These are phyloP conservation scores for Cyclotella choctawhatcheeana DNA, from an alignment of 108 stramenopile species.

Conservation along the genomic window DNA sequence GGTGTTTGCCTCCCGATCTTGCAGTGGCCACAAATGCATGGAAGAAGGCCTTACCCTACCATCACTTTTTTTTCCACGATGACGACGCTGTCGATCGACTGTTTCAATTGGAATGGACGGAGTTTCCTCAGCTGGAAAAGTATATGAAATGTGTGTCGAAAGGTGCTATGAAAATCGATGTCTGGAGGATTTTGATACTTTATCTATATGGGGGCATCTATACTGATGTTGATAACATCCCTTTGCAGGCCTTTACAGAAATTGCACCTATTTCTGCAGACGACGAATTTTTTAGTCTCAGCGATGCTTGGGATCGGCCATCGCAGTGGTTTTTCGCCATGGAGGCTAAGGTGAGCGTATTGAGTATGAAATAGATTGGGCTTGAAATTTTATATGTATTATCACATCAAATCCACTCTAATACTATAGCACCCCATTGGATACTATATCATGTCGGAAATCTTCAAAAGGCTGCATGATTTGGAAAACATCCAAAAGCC, in stretches of 20 bases:
- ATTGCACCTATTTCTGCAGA: conserved; percentile 14
- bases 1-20: conserved; percentile 24
- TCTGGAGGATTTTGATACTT: conserved; percentile 47
- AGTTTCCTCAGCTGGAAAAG: conserved; percentile 49
- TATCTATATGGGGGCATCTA: conserved; percentile 47
- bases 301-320: conserved; percentile 41
- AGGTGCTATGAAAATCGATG: conserved; percentile 51
- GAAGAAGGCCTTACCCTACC: conserved; percentile 47
- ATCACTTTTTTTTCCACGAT: conserved; percentile 67
- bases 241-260: conserved; percentile 14
- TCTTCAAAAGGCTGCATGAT: conserved; percentile 36
- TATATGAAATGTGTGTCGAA: conserved; percentile 45
- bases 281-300: conserved; percentile 28
- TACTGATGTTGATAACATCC: conserved; percentile 35
- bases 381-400: neutral
- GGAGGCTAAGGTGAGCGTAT: conserved; percentile 5
- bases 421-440: conserved; percentile 7
- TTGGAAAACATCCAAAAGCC: conserved; percentile 33
- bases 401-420: neutral
- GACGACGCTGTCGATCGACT: conserved; percentile 64
- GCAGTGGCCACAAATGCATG: neutral
- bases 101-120: conserved; percentile 40
- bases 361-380: neutral
- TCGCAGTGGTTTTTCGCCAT: conserved; percentile 59
- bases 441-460: conserved; percentile 37